phyloP scores from a whole-genome alignment of 1,139 yeast species.

The Yamadazyma dushanensis region DNA sequence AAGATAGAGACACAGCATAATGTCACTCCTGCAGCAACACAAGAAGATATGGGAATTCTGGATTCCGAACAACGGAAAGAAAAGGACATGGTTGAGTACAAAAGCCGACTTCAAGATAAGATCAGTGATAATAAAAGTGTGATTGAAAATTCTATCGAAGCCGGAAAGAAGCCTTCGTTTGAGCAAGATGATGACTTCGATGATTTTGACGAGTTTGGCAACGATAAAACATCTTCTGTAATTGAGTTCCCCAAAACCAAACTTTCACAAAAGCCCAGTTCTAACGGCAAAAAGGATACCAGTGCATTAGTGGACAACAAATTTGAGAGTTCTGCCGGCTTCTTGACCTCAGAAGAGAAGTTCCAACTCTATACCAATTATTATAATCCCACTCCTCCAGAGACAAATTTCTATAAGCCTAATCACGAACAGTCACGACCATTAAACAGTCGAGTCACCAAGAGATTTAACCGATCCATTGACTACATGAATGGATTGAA shows the following conservation, averaged over 20 bases:
- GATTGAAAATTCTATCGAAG: background rate
- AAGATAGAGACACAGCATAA: no score
- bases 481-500: constrained; percentile 3
- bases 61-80: no score
- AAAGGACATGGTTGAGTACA: no score
- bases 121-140: background rate
- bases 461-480: constrained; percentile 5
- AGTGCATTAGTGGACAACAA: constrained; percentile 7
- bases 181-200: constrained; percentile 3
- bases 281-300: background rate
- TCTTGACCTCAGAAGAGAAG: constrained; percentile 27
- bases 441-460: constrained; percentile 4
- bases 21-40: no score
- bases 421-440: constrained; percentile 8
- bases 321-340: constrained; percentile 25
- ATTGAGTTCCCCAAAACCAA: constrained; percentile 8
- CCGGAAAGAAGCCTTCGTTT: background rate
- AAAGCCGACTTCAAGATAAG: background rate
- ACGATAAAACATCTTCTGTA: background rate
- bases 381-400: constrained; percentile 17
- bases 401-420: constrained; percentile 24
- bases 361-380: constrained; percentile 34
- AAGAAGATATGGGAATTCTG: no score
- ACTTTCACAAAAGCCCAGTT: no score
- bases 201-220: constrained; percentile 6